Evolutionary conservation across 2,329 filamentous ascomycete species (phyloP).

Genomic region (Scedosporium apiospermum): DNA sequence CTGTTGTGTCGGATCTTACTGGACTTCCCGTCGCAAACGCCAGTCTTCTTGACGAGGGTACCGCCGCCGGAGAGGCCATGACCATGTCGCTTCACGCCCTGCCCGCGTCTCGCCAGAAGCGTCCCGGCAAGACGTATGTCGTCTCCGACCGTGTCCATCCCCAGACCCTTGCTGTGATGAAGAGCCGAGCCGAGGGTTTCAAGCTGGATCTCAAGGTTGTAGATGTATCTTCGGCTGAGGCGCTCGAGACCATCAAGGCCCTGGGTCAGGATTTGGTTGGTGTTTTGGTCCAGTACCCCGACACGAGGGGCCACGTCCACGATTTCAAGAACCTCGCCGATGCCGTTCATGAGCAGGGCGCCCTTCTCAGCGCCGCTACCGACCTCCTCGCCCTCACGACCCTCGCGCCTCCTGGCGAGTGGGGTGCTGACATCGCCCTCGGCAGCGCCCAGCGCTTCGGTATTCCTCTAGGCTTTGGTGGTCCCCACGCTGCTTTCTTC

Average conservation of each 20-base stretch:
- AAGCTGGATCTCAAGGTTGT: constrained; percentile 68
- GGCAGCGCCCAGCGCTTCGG: constrained; percentile 87
- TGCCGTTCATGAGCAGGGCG: constrained; percentile 66
- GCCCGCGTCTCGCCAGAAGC: constrained; percentile 61
- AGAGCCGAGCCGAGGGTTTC: constrained; percentile 83
- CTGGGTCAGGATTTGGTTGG: constrained; percentile 77
- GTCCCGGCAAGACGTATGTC: constrained; percentile 68
- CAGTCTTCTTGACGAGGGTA: constrained; percentile 82
- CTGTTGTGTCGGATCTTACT: constrained; percentile 80
- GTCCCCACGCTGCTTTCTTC: constrained; percentile 96
- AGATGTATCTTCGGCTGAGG: constrained; percentile 58
- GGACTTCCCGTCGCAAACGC: constrained; percentile 83
- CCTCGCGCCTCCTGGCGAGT: constrained; percentile 83
- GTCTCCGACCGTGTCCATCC: constrained; percentile 77
- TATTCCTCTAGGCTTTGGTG: constrained; percentile 84
- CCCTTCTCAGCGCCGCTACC: constrained; percentile 77
- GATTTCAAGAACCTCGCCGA: constrained; percentile 69
- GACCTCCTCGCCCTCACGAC: constrained; percentile 82
- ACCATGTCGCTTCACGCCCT: constrained; percentile 78
- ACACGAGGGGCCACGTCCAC: constrained; percentile 72
- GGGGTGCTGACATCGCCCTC: constrained; percentile 90
- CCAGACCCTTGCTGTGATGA: constrained; percentile 75
- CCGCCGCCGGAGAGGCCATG: constrained; percentile 92
- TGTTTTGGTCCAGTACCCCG: constrained; percentile 89
- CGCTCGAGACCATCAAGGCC: constrained; percentile 55